Base-by-base conservation (phyloP, 2,329 filamentous ascomycete species). In the Orbilia blumenaviensis region DNA sequence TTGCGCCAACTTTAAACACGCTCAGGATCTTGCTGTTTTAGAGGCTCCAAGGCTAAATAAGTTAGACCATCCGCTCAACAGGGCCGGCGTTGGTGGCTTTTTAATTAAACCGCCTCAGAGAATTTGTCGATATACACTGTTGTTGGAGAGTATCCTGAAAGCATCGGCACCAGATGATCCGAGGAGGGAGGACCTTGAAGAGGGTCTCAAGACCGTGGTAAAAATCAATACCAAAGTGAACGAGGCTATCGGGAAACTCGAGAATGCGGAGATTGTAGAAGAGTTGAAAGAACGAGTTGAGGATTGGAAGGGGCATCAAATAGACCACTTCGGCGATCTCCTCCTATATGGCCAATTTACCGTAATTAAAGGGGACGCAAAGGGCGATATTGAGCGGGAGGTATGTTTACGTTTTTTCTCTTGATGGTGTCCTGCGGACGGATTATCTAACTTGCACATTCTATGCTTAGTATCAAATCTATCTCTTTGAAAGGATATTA, bases 51-150 rank as follows among this genome's bases (percentile, higher is more conserved):
- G 78, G 50, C 58, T 80, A 21, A 77, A 75, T 41, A 77, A 75
- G 44, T 74, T 80, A 23, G 72, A 79, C 9, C 80, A 80, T 66
- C 78, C 79, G 23, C 71, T 80, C 21, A 78, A 77, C 46, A 34
- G 27, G n/a, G 79, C 80, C 27, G 78, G 80, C 36, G 73, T 80
- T 9, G 77, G 78, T 79, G 93, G 93, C 2, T 99, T 99, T 81
- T 85, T 99, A 32, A 86, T 99, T 60, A 99, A 99, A 82, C 95
- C 95, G 0, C 97, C 99, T 86, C 95, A 99, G 83, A 89, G 95
- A 80, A 85, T 99, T 72, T 92, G 94, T 58, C 97, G 97, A 83
- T 99, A 98, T 81, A 95, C 95, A 2, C 85, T 99, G 9, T 86
- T 99, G n/a, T 36, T 54, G 27, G 81, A 94, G 91, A 92, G 97